A percentile compares a stretch with the other conserved stretches of the same genome.
Conservation (phyloP, 2,329 filamentous ascomycete species). For the Botryotinia globosa region DNA sequence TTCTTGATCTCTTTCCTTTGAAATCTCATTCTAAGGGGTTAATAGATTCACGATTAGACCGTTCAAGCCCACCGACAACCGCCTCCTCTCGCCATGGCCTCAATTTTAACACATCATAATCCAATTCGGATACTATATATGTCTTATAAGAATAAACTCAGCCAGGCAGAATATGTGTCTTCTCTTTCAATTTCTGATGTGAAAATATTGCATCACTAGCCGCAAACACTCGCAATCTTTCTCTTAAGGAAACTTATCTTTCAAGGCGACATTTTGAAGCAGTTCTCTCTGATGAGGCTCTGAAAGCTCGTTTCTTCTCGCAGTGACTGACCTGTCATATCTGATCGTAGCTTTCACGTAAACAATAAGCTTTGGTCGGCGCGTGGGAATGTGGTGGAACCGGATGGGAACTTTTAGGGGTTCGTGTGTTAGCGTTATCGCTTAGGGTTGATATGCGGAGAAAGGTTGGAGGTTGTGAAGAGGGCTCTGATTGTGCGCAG, state of each 20-base stretch:
- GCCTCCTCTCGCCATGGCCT: too few relatives aligned
- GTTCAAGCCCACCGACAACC: too few relatives aligned
- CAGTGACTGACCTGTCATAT: neutral
- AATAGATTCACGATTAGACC: neutral
- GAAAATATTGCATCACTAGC: too few relatives aligned
- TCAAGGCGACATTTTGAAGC: neutral
- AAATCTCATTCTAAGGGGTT: too few relatives aligned
- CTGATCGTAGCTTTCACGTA: neutral
- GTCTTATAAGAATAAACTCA: neutral
- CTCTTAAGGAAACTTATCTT: too few relatives aligned
- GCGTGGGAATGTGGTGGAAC: neutral
- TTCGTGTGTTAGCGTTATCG: neutral
- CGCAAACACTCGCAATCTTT: too few relatives aligned
- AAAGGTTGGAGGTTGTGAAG: neutral
- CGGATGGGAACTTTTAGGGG: neutral
- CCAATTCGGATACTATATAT: neutral
- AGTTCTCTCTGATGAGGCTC: neutral
- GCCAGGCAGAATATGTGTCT: too few relatives aligned
- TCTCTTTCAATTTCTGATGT: neutral
- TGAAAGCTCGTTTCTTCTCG: rapidly evolving
- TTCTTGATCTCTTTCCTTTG: too few relatives aligned
- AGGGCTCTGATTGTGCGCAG: too few relatives aligned
- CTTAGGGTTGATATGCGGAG: neutral
- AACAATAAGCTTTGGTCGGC: neutral
- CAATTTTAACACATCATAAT: neutral